Percentiles rank a stretch among this genome's conserved stretches.
Conservation (phyloP, 2,329 filamentous ascomycete genomes). For the Xylariales sp. region DNA sequence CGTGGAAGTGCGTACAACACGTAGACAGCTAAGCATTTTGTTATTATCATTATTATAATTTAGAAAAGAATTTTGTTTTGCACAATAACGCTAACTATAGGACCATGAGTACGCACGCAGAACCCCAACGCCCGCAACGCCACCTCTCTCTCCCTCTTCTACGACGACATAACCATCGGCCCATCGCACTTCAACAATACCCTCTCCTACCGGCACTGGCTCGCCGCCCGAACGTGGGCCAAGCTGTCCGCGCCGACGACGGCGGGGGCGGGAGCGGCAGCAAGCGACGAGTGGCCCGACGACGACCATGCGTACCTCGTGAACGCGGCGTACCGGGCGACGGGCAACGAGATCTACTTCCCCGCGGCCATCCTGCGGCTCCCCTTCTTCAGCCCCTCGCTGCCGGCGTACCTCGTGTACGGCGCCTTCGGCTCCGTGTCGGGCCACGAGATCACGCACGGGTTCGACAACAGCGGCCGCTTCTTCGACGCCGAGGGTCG, state of each 20-base stretch:
- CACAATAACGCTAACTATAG: too few relatives aligned
- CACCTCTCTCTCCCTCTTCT: not conserved
- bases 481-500: constrained; percentile 62
- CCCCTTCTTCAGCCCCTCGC: not conserved
- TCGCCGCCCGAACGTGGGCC: not conserved
- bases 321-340: not conserved
- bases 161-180: not conserved
- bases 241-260: not conserved
- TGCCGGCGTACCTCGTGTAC: constrained; percentile 63
- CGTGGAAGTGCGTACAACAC: not conserved
- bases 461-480: constrained; percentile 63
- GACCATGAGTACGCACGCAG: not conserved
- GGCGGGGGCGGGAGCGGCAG: too few relatives aligned
- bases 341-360: not conserved
- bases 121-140: not conserved
- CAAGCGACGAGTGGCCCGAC: not conserved
- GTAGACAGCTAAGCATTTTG: not conserved
- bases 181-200: not conserved
- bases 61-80: too few relatives aligned
- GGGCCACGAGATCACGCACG: constrained; percentile 67
- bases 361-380: not conserved
- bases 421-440: constrained; percentile 65
- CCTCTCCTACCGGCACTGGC: not conserved
- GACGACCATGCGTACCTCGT: not conserved
- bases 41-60: too few relatives aligned